Evolutionary conservation across 352 stramenopile species (phyloP).

Genomic region (Globisporangium cylindrosporum): DNA sequence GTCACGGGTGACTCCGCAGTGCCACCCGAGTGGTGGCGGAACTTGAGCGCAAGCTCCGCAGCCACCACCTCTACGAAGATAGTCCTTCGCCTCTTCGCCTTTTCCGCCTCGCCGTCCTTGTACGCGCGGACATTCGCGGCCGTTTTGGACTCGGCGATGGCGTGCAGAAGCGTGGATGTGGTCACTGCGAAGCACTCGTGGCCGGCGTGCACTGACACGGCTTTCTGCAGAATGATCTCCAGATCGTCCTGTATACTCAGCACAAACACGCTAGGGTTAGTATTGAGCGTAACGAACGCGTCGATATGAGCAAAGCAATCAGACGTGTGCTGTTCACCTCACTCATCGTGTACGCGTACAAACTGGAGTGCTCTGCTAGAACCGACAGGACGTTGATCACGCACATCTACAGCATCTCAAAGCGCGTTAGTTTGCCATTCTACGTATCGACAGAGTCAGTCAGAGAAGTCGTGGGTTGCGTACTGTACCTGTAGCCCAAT

Average conservation of each 20-base stretch:
- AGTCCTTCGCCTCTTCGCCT: constrained; percentile 28
- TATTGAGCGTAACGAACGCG: not conserved
- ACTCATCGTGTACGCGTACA: constrained; percentile 62
- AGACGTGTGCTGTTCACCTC: constrained; percentile 26
- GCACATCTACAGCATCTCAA: constrained; percentile 23
- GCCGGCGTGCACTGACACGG: constrained; percentile 34
- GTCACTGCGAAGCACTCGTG: constrained; percentile 46
- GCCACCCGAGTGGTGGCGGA: constrained; percentile 4
- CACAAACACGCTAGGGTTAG: not conserved
- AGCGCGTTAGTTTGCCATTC: not conserved
- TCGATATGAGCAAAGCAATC: not conserved
- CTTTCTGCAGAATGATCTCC: constrained; percentile 48
- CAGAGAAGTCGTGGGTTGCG: not conserved
- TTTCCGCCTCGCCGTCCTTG: constrained; percentile 31
- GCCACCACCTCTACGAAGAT: constrained; percentile 34
- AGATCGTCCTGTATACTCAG: constrained; percentile 21
- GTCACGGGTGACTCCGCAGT: not conserved
- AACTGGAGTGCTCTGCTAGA: constrained; percentile 37
- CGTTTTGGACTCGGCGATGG: constrained; percentile 43
- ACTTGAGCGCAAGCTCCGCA: constrained; percentile 22
- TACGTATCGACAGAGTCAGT: not conserved
- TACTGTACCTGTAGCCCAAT: constrained; percentile 36
- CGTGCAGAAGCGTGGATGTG: constrained; percentile 34
- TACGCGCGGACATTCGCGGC: constrained; percentile 34
- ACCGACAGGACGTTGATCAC: constrained; percentile 44